Conservation (phyloP, 192 early-diverging fungal genomes). For the Rhizophagus sp. region DNA sequence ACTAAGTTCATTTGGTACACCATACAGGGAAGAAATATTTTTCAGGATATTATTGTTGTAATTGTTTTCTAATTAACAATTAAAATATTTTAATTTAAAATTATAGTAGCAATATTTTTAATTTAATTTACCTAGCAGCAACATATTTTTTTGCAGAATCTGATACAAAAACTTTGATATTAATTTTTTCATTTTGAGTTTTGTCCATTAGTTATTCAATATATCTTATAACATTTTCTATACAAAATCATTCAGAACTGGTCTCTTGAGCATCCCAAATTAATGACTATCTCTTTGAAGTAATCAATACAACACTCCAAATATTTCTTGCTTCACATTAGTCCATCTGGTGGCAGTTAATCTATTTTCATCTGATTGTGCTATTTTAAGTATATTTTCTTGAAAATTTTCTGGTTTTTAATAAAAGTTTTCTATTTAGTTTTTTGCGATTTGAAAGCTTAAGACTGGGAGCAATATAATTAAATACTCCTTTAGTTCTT, state of each 20-base stretch:
- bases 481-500: not conserved
- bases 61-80: not conserved
- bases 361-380: not conserved
- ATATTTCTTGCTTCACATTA: not conserved
- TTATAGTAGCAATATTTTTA: not conserved
- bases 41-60: not conserved
- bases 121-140: not conserved
- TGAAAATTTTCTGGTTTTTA: not conserved
- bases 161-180: constrained; percentile 20
- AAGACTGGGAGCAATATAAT: not conserved
- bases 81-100: not conserved
- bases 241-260: not conserved
- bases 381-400: not conserved
- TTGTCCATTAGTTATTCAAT: not conserved
- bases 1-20: not conserved
- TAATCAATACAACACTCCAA: constrained; percentile 7
- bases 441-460: not conserved
- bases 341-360: constrained; percentile 3
- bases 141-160: constrained; percentile 6
- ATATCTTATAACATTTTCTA: not conserved
- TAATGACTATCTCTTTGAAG: not conserved
- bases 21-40: constrained; percentile 6
- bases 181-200: constrained; percentile 3
- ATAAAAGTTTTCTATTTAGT: not conserved
- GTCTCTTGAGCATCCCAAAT: not conserved